A percentile compares a stretch with the other conserved stretches of the same genome.
Conservation (phyloP, 257 asterid genomes). For the Cordia subcordata region DNA sequence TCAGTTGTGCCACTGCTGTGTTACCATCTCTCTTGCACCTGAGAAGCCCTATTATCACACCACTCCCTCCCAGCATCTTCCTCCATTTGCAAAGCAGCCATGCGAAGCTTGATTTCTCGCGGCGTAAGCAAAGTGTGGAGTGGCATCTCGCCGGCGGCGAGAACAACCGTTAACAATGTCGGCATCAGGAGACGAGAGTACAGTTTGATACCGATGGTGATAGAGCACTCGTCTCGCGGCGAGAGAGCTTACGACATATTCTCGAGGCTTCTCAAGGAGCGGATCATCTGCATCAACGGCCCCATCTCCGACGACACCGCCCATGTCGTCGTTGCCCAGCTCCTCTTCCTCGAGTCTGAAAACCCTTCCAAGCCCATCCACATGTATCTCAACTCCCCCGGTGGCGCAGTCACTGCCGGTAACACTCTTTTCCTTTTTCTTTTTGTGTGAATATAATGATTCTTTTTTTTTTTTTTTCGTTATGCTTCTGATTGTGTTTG, state of each 20-base stretch:
- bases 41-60: no score
- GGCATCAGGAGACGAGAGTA: conserved; percentile 22
- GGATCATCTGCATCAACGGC: conserved; percentile 89
- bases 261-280: conserved; percentile 81
- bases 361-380: conserved; percentile 87
- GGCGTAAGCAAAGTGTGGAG: neutral
- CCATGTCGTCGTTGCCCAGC: conserved; percentile 89
- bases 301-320: conserved; percentile 83
- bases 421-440: no score
- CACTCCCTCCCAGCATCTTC: no score
- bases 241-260: conserved; percentile 94
- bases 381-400: conserved; percentile 93
- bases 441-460: no score
- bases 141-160: neutral
- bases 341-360: conserved; percentile 87
- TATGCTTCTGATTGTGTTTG: no score
- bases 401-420: conserved; percentile 95
- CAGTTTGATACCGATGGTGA: conserved; percentile 81
- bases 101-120: neutral
- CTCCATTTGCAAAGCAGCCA: neutral
- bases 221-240: conserved; percentile 87
- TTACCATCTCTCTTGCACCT: no score
- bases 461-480: no score
- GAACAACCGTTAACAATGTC: no score
- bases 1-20: no score